These are phyloP conservation scores for Boletellus emodensis DNA, from an alignment of 768 basidiomycete species.

Conservation along the genomic window DNA sequence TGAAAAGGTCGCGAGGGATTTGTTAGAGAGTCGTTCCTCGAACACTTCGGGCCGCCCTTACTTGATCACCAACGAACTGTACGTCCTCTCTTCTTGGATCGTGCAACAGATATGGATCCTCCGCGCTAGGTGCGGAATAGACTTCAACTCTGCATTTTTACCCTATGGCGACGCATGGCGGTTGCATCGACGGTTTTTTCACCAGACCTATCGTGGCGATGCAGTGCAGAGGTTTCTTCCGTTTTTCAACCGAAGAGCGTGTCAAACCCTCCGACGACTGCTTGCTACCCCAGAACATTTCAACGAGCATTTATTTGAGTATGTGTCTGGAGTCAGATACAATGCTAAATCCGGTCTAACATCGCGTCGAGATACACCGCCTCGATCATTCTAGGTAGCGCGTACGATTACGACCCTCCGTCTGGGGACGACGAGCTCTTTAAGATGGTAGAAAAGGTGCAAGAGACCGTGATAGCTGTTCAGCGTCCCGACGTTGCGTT, in stretches of 20 bases:
- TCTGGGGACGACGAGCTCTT: conserved; percentile 7
- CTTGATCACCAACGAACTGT: conserved; percentile 16
- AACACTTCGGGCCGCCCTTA: conserved; percentile 49
- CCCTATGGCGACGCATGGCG: conserved; percentile 30
- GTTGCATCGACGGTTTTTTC: conserved; percentile 23
- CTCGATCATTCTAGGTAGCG: conserved; percentile 1
- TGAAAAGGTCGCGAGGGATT: conserved; percentile 5
- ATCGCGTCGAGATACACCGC: conserved; percentile 3
- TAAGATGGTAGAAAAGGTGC: background rate
- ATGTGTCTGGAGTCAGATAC: background rate
- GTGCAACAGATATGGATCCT: background rate
- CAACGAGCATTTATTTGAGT: conserved; percentile 31
- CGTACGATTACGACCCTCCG: conserved; percentile 10
- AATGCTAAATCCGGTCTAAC: background rate
- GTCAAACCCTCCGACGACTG: conserved; percentile 29
- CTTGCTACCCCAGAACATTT: conserved; percentile 29
- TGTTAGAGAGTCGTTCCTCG: conserved; percentile 36
- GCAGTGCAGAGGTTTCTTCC: conserved; percentile 23
- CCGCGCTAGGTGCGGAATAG: conserved; percentile 8
- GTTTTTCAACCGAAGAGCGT: conserved; percentile 19
- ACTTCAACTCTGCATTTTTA: conserved; percentile 15
- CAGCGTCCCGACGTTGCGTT: conserved; percentile 8
- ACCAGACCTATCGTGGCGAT: conserved; percentile 16
- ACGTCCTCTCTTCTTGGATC: background rate
- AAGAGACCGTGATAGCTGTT: background rate